phyloP scores from a whole-genome alignment of 768 basidiomycete species.

The Daedalea quercina region DNA sequence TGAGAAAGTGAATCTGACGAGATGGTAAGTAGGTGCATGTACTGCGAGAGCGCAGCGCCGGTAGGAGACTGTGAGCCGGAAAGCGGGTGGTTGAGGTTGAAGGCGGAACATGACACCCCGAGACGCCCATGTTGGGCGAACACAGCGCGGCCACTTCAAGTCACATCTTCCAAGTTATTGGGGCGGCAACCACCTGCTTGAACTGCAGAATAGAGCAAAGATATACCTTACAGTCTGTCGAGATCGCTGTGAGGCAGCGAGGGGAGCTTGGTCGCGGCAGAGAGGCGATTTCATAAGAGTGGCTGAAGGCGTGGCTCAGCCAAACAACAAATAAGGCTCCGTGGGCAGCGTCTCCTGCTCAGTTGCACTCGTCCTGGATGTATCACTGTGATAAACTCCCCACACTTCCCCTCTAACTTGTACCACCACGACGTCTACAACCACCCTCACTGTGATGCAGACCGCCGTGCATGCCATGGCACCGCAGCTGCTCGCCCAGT shows the following conservation, averaged over 20 bases:
- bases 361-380: slow-evolving; percentile 22
- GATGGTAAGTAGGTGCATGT: no score
- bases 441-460: slow-evolving; percentile 55
- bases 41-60: no score
- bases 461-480: slow-evolving; percentile 65
- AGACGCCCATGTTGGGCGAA: background rate
- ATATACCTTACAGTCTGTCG: no score
- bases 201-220: no score
- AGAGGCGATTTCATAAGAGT: slow-evolving; percentile 17
- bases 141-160: background rate
- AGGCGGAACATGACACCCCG: background rate
- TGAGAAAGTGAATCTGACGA: no score
- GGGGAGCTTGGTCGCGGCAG: background rate
- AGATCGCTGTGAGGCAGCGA: background rate
- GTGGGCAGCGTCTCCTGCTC: slow-evolving; percentile 21
- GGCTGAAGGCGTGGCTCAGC: slow-evolving; percentile 24
- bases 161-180: background rate
- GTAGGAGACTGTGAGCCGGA: no score
- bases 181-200: no score
- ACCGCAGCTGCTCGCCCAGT: slow-evolving; percentile 53
- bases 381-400: slow-evolving; percentile 23
- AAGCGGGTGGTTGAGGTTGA: background rate
- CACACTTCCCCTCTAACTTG: slow-evolving; percentile 20
- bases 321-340: slow-evolving; percentile 26
- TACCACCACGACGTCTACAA: slow-evolving; percentile 46